Base-by-base conservation (phyloP, 139 green algal genomes). In the Volvox africanus region DNA sequence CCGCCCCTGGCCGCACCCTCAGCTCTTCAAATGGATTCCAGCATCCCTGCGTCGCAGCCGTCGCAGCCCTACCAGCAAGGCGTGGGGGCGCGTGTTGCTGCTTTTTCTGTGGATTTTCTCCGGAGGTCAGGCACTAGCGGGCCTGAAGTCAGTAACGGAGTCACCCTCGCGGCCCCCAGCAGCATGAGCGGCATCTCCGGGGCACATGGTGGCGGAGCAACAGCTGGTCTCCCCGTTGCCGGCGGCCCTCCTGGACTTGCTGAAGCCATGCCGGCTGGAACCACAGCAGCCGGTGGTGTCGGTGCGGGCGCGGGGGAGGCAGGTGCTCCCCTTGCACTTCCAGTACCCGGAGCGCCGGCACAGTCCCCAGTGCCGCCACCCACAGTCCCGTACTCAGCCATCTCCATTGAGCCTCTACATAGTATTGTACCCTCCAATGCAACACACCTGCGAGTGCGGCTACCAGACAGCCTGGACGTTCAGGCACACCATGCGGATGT, bases 381-480 rank as follows among this genome's bases (percentile, higher is more conserved):
- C 32, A 90, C 86, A 12, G 75, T 90, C 73, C 55, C 28, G 11
- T 61, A 82, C 69, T 71, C 86, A 5, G 75, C 73, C 55, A 90
- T 90, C 55, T 18, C 73, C 20, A 5, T 62, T 0, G 75, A 85
- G 13, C 86, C 86, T 1, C 28, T 82, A 0, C n/a, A 30, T 1
- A 28, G 35, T 73, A 65, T 84, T 33, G 69, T 90, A 1, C 86
- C 71, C 0, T 0, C n/a, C 55, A 85, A 0, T 76, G n/a, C 55
- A 55, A 85, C 86, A 11, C 86, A 90, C 86, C 73, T 90, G 13
- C 86, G 86, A 16, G 86, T 90, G 73, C 86, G 86, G 9, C 16
- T 90, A 61, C 86, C 86, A 14, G 86, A 90, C 86, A 33, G 2
- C 36, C 11, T n/a, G 22, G 86, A 90, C 75, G 21, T 90, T 1